Evolutionary conservation across 163 green algal genomes (phyloP).

Genomic region (Trebouxia gelatinosa): DNA sequence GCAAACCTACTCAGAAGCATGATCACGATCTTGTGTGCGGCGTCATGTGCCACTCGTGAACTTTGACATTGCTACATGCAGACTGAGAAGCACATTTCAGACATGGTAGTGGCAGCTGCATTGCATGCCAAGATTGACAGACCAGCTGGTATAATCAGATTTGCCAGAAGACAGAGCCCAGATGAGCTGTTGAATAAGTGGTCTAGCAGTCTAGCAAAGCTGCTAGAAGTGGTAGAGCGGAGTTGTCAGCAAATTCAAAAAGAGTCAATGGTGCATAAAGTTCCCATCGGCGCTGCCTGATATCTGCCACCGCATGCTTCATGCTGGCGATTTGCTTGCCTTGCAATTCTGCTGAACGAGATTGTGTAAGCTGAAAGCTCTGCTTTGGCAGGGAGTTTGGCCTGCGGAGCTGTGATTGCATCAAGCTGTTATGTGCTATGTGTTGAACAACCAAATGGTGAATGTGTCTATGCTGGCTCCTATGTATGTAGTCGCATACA

Average conservation of each 20-base stretch:
- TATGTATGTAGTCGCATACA: no score
- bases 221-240: conserved; percentile 62
- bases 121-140: conserved; percentile 91
- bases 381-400: no score
- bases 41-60: neutral
- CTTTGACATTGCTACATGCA: conserved; percentile 41
- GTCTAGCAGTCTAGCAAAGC: conserved; percentile 74
- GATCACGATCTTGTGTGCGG: neutral
- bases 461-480: no score
- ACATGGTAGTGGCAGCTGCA: conserved; percentile 87
- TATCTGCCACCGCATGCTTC: no score
- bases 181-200: conserved; percentile 80
- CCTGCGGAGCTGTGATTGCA: no score
- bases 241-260: conserved; percentile 95
- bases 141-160: conserved; percentile 65
- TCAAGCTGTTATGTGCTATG: no score
- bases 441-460: no score
- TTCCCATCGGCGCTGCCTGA: conserved; percentile 43
- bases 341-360: no score
- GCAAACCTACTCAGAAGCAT: no score
- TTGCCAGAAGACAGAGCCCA: conserved; percentile 38
- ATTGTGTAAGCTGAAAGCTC: no score
- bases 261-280: conserved; percentile 92
- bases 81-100: conserved; percentile 88
- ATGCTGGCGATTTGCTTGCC: no score